Conservation (phyloP, 2,329 filamentous ascomycete species). For the Blumeria graminis region DNA sequence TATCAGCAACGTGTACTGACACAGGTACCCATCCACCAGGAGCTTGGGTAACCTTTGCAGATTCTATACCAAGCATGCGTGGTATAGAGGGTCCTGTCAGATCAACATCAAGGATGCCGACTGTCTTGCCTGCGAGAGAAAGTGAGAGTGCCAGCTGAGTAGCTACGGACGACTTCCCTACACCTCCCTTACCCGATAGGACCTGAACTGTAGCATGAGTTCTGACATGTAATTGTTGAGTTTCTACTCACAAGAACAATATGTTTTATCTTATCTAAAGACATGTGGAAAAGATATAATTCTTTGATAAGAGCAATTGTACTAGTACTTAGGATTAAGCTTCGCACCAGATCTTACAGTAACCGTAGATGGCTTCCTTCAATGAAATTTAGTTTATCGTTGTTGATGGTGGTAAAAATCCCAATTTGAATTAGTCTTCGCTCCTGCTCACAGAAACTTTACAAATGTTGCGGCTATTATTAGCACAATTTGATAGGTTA, state of each 20-base stretch:
- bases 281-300: conserved; percentile 23
- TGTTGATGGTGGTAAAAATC: background rate
- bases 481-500: background rate
- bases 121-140: conserved; percentile 60
- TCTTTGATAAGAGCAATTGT: background rate
- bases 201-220: conserved; percentile 21
- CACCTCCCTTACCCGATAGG: conserved; percentile 90
- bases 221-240: background rate
- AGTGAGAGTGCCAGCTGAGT: conserved; percentile 85
- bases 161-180: conserved; percentile 94
- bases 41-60: conserved; percentile 71
- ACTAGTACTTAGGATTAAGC: background rate
- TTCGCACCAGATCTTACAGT: background rate
- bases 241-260: conserved; percentile 39
- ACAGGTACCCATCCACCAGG: conserved; percentile 86
- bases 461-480: background rate
- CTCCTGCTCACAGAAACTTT: too few species aligned
- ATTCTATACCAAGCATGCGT: conserved; percentile 75
- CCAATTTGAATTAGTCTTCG: background rate
- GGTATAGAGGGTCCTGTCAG: conserved; percentile 92
- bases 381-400: background rate
- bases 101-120: conserved; percentile 89
- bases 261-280: conserved; percentile 46
- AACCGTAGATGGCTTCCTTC: background rate
- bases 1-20: conserved; percentile 42